Percentiles rank a stretch among this genome's conserved stretches.
Evolutionary conservation across 768 basidiomycete genomes (phyloP).

Genomic region (Aureoboletus auriporus): DNA sequence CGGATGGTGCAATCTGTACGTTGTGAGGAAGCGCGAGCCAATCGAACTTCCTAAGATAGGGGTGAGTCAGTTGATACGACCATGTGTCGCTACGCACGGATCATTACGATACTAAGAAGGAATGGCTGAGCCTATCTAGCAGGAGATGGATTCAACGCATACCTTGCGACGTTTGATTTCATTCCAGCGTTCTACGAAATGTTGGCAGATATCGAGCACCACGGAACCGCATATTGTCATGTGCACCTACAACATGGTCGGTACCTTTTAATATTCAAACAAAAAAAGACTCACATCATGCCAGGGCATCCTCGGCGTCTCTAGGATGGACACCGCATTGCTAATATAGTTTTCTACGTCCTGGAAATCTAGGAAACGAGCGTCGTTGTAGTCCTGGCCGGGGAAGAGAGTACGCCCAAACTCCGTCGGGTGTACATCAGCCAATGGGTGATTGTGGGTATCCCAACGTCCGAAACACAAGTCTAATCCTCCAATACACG

Average conservation of each 20-base stretch:
- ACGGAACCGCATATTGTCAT: slow-evolving; percentile 79
- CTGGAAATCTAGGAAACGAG: slow-evolving; percentile 81
- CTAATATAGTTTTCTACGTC: slow-evolving; percentile 74
- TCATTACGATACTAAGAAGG: slow-evolving; percentile 33
- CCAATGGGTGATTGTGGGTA: slow-evolving; percentile 82
- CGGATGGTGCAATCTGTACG: slow-evolving; percentile 54
- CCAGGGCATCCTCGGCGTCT: slow-evolving; percentile 87
- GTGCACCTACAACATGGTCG: slow-evolving; percentile 50
- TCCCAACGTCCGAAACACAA: slow-evolving; percentile 98
- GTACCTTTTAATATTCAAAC: not conserved
- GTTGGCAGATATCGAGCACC: slow-evolving; percentile 89
- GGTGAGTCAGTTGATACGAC: slow-evolving; percentile 2
- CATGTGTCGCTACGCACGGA: slow-evolving; percentile 34
- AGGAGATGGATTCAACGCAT: slow-evolving; percentile 4
- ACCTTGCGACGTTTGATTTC: slow-evolving; percentile 84
- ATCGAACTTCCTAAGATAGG: slow-evolving; percentile 40
- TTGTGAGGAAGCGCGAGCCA: slow-evolving; percentile 84
- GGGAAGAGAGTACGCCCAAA: slow-evolving; percentile 83
- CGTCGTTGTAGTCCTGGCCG: slow-evolving; percentile 93
- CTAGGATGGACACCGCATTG: slow-evolving; percentile 62
- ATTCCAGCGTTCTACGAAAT: slow-evolving; percentile 92
- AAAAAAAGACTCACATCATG: slow-evolving; percentile 66
- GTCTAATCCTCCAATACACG: slow-evolving; percentile 91
- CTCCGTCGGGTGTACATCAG: slow-evolving; percentile 89
- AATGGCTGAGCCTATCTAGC: slow-evolving; percentile 3